Percentiles rank a stretch among this genome's conserved stretches.
Evolutionary conservation across 108 stramenopile species (phyloP).

Genomic region (Aurantiochytrium sp.): DNA sequence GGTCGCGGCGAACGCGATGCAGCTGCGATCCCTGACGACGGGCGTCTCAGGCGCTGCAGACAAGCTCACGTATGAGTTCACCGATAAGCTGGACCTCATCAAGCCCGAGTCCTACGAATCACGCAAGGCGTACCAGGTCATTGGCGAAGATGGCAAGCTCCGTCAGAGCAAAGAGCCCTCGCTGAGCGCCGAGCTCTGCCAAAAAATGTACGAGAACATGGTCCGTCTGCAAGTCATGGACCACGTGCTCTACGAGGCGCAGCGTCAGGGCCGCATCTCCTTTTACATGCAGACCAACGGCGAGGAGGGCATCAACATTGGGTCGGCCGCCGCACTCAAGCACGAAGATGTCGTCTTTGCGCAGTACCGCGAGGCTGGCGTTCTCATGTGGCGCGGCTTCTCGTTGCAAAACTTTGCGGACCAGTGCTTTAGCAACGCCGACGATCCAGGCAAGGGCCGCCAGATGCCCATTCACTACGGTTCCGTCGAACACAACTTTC

Average conservation of each 20-base stretch:
- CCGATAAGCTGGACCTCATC: neutral
- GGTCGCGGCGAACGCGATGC: neutral
- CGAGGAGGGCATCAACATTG: slow-evolving; percentile 87
- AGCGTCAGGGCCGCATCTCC: slow-evolving; percentile 90
- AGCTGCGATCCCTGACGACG: neutral
- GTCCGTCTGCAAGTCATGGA: slow-evolving; percentile 85
- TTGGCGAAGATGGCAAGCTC: neutral
- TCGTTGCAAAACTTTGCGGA: slow-evolving; percentile 84
- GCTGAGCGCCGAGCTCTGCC: slow-evolving; percentile 19
- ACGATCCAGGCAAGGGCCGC: slow-evolving; percentile 82
- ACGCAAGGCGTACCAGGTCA: neutral
- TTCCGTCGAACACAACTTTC: slow-evolving; percentile 74
- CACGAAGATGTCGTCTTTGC: slow-evolving; percentile 73
- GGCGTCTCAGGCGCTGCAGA: neutral
- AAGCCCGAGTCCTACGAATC: neutral
- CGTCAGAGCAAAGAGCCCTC: neutral
- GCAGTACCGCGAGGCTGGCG: slow-evolving; percentile 91
- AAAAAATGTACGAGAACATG: slow-evolving; percentile 68
- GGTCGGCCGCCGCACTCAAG: slow-evolving; percentile 72
- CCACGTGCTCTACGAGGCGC: slow-evolving; percentile 83
- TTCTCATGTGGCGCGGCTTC: slow-evolving; percentile 97
- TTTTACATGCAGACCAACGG: slow-evolving; percentile 76
- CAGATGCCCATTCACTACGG: slow-evolving; percentile 99
- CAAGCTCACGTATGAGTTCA: slow-evolving; percentile 1
- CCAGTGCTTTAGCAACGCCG: slow-evolving; percentile 84